Conservation (phyloP, 2,329 filamentous ascomycete genomes). For the Calonectria naviculata region DNA sequence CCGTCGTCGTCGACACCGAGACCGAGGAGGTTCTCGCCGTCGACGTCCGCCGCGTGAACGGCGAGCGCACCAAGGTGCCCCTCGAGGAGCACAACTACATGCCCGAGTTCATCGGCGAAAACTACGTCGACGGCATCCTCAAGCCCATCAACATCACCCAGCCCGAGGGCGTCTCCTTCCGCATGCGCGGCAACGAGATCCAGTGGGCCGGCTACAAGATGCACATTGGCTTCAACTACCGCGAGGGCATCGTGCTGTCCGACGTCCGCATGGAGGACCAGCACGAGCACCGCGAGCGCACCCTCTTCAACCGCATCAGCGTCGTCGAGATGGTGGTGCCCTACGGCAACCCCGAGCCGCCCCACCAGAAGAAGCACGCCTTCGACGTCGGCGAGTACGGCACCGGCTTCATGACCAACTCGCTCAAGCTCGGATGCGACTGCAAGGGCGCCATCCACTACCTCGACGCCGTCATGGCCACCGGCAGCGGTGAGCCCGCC, state of each 20-base stretch:
- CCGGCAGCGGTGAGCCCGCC: constrained; percentile 78
- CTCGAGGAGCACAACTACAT: constrained; percentile 52
- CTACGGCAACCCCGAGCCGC: constrained; percentile 82
- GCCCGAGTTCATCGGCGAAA: constrained; percentile 47
- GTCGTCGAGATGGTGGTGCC: constrained; percentile 79
- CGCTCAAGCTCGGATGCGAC: constrained; percentile 81
- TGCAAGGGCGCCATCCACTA: constrained; percentile 95
- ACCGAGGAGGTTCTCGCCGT: constrained; percentile 61
- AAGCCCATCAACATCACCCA: constrained; percentile 54
- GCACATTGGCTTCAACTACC: constrained; percentile 77
- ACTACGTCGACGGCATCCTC: constrained; percentile 48
- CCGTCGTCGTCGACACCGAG: constrained; percentile 56
- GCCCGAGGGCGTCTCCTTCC: constrained; percentile 54
- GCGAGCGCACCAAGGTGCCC: constrained; percentile 59
- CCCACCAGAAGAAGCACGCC: constrained; percentile 84
- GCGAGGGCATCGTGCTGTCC: constrained; percentile 77
- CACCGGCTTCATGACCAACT: constrained; percentile 87
- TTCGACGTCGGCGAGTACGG: constrained; percentile 87
- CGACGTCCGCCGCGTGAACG: constrained; percentile 52
- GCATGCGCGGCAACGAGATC: constrained; percentile 60
- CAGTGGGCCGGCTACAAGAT: constrained; percentile 76
- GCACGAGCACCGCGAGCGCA: constrained; percentile 55
- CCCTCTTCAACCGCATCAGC: constrained; percentile 74
- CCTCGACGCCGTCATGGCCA: constrained; percentile 88
- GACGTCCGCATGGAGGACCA: constrained; percentile 73